These are phyloP conservation scores for Mycena alexandri DNA, from an alignment of 768 basidiomycete genomes.

Conservation along the genomic window DNA sequence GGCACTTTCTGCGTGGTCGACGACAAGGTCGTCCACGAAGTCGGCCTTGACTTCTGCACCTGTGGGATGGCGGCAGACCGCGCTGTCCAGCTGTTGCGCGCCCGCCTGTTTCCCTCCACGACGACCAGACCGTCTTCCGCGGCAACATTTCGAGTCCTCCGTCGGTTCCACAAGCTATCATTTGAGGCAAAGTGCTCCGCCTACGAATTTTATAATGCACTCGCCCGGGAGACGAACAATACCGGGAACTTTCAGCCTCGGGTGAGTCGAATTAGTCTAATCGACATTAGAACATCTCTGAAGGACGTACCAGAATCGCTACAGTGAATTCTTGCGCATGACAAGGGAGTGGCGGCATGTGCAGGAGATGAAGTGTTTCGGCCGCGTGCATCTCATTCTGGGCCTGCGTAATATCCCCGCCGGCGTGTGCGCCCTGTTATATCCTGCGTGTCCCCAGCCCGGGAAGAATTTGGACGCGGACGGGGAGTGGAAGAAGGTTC, in stretches of 20 bases:
- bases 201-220: constrained; percentile 47
- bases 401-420: neutral
- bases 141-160: constrained; percentile 46
- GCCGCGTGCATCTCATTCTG: constrained; percentile 19
- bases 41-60: constrained; percentile 48
- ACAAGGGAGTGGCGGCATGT: constrained; percentile 32
- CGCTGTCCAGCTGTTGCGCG: constrained; percentile 49
- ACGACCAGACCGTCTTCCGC: constrained; percentile 43
- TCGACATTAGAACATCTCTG: neutral
- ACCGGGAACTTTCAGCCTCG: constrained; percentile 36
- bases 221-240: constrained; percentile 48
- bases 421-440: constrained; percentile 30
- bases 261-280: constrained; percentile 23
- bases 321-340: constrained; percentile 29
- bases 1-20: constrained; percentile 44
- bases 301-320: constrained; percentile 30
- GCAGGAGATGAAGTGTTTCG: constrained; percentile 28
- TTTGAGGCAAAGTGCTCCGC: constrained; percentile 49
- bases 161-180: constrained; percentile 47
- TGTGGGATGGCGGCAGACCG: constrained; percentile 41
- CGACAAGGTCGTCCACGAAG: constrained; percentile 42
- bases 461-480: constrained; percentile 40
- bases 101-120: constrained; percentile 48
- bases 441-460: constrained; percentile 44
- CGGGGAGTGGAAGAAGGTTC: constrained; percentile 38